Evolutionary conservation across 352 stramenopile genomes (phyloP).

Genomic region (Phytophthora cajani): DNA sequence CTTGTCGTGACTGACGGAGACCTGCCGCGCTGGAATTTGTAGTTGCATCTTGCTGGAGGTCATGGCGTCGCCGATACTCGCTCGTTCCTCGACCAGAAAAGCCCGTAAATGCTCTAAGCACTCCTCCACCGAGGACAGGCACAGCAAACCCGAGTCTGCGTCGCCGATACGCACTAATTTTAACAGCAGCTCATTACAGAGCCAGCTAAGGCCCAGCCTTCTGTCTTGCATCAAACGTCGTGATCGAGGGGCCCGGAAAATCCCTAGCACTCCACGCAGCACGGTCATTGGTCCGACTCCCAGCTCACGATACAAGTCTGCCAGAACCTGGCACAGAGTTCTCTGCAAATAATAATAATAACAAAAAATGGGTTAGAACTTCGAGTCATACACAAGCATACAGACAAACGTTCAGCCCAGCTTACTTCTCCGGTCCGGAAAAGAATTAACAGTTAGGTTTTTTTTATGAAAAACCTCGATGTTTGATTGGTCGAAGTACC

Average conservation of each 20-base stretch:
- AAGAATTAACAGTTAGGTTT: too few species aligned
- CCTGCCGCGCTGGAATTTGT: constrained; percentile 4
- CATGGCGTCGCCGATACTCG: constrained; percentile 21
- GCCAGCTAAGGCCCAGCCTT: constrained; percentile 28
- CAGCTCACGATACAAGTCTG: constrained; percentile 23
- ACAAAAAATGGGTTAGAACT: neutral
- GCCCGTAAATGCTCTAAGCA: constrained; percentile 35
- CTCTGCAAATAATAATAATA: constrained; percentile 15
- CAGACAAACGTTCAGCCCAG: neutral
- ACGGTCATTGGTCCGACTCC: constrained; percentile 28
- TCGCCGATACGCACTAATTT: constrained; percentile 9
- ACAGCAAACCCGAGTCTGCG: neutral
- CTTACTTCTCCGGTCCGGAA: too few species aligned
- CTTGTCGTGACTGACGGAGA: constrained; percentile 43
- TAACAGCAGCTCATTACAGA: constrained; percentile 39
- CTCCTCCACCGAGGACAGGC: constrained; percentile 25
- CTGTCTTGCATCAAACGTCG: constrained; percentile 32
- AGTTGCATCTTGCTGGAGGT: constrained; percentile 9
- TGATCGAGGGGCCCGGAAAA: constrained; percentile 39
- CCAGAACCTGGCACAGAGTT: constrained; percentile 33
- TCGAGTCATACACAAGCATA: neutral
- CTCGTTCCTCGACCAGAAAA: constrained; percentile 26
- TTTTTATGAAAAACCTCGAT: too few species aligned
- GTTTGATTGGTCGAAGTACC: too few species aligned
- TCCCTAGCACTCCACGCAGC: constrained; percentile 29